Evolutionary conservation across 2,329 filamentous ascomycete species (phyloP), one percentile per base, ranked within the genome.

Genomic region (Scedosporium boydii): DNA sequence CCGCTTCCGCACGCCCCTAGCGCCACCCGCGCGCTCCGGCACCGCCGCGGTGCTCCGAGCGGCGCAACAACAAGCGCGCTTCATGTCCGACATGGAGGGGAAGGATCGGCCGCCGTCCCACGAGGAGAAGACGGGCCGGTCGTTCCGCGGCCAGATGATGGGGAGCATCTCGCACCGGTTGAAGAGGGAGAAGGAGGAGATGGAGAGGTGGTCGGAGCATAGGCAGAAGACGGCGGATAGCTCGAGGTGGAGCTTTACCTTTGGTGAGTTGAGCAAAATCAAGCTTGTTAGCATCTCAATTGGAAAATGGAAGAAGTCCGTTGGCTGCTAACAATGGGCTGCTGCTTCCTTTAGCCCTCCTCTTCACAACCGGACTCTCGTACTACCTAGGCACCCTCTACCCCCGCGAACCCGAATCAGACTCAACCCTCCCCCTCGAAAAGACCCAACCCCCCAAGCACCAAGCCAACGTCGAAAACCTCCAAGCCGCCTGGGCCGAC

Each of bases 401-500:
- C 68, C 80, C 80, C 38, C 80, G 76, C 59, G 78, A 81, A 18
- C 71, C 77, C 26, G 79, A 82, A 41, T 75, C 80, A 10, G 71
- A 73, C 41, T 89, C 86, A 66, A 89, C 87, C 10, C 74, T 85
- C 2, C 84, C 86, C 27, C 79, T 89, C 6, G 72, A 72, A 64
- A 77, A 79, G 60, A 76, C 79, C 10, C 76, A 69, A 29, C 71
- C 80, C n/a, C 82, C 82, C 9, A 75, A 74, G 67, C 83, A 87
- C 73, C 83, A 87, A 68, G 79, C 79, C 61, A 81, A 81, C 65
- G 80, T 83, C 63, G 78, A 83, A 67, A 87, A 88, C 69, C 81
- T 89, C 69, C 83, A 88, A 74, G 84, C 87, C 27, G 84, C 86
- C 3, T 89, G 87, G 87, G 76, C 83, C n/a, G 86, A 89, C 73